phyloP scores from a whole-genome alignment of 2,329 filamentous ascomycete species.

The Aspergillus sp. region DNA sequence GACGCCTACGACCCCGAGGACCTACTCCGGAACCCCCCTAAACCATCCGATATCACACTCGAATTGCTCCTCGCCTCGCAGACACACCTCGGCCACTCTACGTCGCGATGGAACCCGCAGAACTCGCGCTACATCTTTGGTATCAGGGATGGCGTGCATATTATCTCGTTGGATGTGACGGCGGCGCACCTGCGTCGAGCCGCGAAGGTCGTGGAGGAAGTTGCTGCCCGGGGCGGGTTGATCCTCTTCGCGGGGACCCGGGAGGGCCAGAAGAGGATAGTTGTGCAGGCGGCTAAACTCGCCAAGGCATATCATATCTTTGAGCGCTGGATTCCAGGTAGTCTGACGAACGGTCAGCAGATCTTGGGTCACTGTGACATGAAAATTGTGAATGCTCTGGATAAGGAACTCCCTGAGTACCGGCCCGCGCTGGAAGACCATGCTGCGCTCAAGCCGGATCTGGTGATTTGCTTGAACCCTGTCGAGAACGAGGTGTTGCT shows the following conservation, averaged over 20 bases:
- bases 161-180: slow-evolving; percentile 84
- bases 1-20: slow-evolving; percentile 25
- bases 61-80: slow-evolving; percentile 84
- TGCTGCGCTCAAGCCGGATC: slow-evolving; percentile 68
- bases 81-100: slow-evolving; percentile 82
- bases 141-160: slow-evolving; percentile 77
- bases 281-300: slow-evolving; percentile 71
- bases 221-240: slow-evolving; percentile 71
- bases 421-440: slow-evolving; percentile 56
- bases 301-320: slow-evolving; percentile 80
- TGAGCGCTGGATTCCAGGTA: slow-evolving; percentile 83
- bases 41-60: slow-evolving; percentile 72
- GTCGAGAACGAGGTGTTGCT: slow-evolving; percentile 84
- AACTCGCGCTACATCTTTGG: slow-evolving; percentile 94
- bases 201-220: slow-evolving; percentile 82
- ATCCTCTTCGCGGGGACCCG: slow-evolving; percentile 88
- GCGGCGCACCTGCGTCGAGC: slow-evolving; percentile 85
- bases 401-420: slow-evolving; percentile 57
- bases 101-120: slow-evolving; percentile 84
- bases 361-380: slow-evolving; percentile 64
- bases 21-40: slow-evolving; percentile 59
- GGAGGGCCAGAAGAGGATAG: slow-evolving; percentile 67
- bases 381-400: slow-evolving; percentile 69
- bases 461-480: slow-evolving; percentile 89
- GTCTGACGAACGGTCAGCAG: slow-evolving; percentile 85